Percentiles rank a stretch among this genome's conserved stretches.
Evolutionary conservation across 2,329 filamentous ascomycete species (phyloP).

Genomic region (Bipolaris bicolor): DNA sequence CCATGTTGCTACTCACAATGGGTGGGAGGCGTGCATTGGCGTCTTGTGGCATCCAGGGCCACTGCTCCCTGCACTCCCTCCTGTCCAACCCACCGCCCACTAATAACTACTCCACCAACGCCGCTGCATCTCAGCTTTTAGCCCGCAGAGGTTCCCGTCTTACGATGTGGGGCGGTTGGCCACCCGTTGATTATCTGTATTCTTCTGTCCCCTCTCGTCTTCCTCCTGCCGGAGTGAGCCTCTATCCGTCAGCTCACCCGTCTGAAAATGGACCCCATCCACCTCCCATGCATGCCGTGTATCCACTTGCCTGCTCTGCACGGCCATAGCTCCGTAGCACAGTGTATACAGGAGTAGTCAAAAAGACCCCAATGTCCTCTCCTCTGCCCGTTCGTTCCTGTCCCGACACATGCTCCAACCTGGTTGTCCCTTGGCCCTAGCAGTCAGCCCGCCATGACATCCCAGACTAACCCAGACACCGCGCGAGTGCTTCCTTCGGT

Average conservation of each 20-base stretch:
- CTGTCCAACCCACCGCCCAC: neutral
- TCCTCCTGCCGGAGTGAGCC: neutral
- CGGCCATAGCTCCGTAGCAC: no score
- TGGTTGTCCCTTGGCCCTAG: constrained; percentile 5
- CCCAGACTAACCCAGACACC: constrained; percentile 5
- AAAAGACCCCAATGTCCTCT: neutral
- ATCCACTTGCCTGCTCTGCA: neutral
- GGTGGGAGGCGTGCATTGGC: neutral
- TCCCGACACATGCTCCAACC: constrained; percentile 16
- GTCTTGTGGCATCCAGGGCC: neutral
- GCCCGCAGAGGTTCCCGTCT: neutral
- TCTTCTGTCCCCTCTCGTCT: neutral
- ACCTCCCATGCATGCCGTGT: neutral
- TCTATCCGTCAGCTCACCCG: neutral
- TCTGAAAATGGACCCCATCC: neutral
- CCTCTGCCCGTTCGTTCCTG: neutral
- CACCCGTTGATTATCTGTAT: no score
- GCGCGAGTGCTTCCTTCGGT: constrained; percentile 14
- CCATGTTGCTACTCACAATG: constrained; percentile 2
- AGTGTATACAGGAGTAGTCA: neutral
- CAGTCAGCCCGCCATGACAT: constrained; percentile 16
- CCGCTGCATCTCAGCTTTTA: neutral
- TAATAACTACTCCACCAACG: neutral
- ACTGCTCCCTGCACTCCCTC: neutral
- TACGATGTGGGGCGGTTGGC: neutral